Base-by-base conservation (phyloP, 352 stramenopile genomes). In the Phytophthora sojae region DNA sequence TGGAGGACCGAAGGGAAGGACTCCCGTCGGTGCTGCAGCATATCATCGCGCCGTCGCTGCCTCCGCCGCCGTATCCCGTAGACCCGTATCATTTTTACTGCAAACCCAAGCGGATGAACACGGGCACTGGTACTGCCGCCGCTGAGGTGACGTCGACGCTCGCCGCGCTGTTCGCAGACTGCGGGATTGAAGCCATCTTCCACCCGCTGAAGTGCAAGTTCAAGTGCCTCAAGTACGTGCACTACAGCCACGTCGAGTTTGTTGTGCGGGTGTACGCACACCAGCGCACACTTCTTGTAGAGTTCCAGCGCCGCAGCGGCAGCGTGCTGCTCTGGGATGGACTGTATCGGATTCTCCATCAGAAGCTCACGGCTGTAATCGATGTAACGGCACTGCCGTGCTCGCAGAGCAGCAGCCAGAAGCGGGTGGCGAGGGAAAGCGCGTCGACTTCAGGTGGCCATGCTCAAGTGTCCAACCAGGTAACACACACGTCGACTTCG, bases 71-170 rank as follows among this genome's bases (percentile, higher is more conserved):
- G 57, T 96, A 96, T 67, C 88, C 88, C 0, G 88, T 95, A 12
- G 88, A 95, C 47, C 79, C 83, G 21, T 95, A 95, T 64, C 88
- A 95, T 58, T 95, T 95, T 57, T 92, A 93, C 54, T 93, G 82
- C 60, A 64, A 73, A 29, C 49, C 56, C 15, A 86, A 67, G 30
- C 59, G 19, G 30, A 67, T 57, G 21, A 61, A 62, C 30, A 57
- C 54, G 30, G 68, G 60, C 17, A 68, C 64, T 11, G 79, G 85
- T 0, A 79, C 72, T 5, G 65, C 65, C 0, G 73, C 89, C n/a
- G 76, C 78, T 5, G 76, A 89, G 15, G 79, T 92, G 50, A 84
- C 80, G 8, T 69, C 80, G 35, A 61, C 75, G 3, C 54, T 81
- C 15, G 73, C 73, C 2, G 57, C 66, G 30, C 32, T 81, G 57